A percentile compares a stretch with the other conserved stretches of the same genome.
phyloP scores from a whole-genome alignment of 495 filamentous ascomycete species.

The Alectoria sarmentosa region DNA sequence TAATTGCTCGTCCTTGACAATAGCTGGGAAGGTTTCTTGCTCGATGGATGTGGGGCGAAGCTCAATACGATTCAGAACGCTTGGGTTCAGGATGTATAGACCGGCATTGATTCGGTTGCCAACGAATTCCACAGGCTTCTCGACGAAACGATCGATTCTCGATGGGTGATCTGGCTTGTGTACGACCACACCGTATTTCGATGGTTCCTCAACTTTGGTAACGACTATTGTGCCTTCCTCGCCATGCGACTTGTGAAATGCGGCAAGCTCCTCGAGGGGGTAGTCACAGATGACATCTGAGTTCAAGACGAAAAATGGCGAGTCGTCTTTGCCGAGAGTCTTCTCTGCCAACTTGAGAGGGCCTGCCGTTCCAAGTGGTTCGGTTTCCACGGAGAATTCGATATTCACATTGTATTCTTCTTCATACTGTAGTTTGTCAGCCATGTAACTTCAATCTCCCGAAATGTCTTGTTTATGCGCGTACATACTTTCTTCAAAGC shows the following conservation, averaged over 20 bases:
- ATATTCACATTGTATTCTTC: constrained; percentile 86
- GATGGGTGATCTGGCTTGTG: constrained; percentile 92
- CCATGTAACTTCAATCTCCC: neutral
- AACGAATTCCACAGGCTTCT: constrained; percentile 99
- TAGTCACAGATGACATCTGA: constrained; percentile 98
- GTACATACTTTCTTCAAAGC: constrained; percentile 57
- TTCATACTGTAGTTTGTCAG: constrained; percentile 59
- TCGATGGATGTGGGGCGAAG: constrained; percentile 98
- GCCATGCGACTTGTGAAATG: constrained; percentile 81
- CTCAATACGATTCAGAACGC: constrained; percentile 84
- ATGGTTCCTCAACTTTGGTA: constrained; percentile 98
- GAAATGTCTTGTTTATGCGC: constrained; percentile 1
- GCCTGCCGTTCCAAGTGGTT: constrained; percentile 92
- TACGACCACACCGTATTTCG: constrained; percentile 97
- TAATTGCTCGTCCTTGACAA: constrained; percentile 81
- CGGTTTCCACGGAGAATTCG: constrained; percentile 91
- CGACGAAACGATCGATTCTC: constrained; percentile 96
- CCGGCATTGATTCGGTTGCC: constrained; percentile 99
- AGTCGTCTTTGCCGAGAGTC: constrained; percentile 85
- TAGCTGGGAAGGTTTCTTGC: constrained; percentile 97
- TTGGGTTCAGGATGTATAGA: constrained; percentile 97
- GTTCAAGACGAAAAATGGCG: constrained; percentile 98
- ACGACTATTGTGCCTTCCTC: constrained; percentile 98
- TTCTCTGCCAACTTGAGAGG: constrained; percentile 94
- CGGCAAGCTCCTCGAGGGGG: constrained; percentile 83